phyloP scores from a whole-genome alignment of 495 filamentous ascomycete species.

The Tuber calosporum region DNA sequence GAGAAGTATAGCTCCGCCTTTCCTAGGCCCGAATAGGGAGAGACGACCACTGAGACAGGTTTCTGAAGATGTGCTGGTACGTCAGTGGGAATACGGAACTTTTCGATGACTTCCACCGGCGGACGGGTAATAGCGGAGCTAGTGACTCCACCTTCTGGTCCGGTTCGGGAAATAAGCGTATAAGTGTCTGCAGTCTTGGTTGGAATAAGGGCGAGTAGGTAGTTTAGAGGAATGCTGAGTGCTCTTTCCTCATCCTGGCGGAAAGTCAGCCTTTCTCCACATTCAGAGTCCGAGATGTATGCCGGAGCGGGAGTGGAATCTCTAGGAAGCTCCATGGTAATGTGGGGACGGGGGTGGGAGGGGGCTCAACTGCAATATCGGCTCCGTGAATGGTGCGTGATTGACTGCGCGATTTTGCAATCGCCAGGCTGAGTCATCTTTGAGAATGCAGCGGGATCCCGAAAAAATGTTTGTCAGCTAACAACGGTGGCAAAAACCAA shows the following conservation, averaged over 20 bases:
- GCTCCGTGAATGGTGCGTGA: not conserved
- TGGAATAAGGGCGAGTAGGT: not conserved
- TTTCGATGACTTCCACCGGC: not conserved
- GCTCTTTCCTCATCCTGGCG: not conserved
- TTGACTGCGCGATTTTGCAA: not conserved
- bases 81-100: not conserved
- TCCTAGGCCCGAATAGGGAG: not conserved
- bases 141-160: not conserved
- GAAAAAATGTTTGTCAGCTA: not conserved
- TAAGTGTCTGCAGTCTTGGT: not conserved
- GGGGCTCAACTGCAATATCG: not conserved
- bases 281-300: not conserved
- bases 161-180: not conserved
- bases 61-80: not conserved
- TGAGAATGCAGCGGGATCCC: not conserved
- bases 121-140: not conserved
- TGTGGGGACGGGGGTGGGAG: not conserved
- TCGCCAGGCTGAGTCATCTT: not conserved
- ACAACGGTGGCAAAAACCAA: not conserved
- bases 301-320: not conserved
- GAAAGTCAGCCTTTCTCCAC: not conserved
- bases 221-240: not conserved
- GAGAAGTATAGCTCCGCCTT: not conserved
- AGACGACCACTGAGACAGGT: not conserved
- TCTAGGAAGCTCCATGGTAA: not conserved